A percentile compares a stretch with the other conserved stretches of the same genome.
Conservation (phyloP, 768 basidiomycete genomes). For the Jaapia argillacea region DNA sequence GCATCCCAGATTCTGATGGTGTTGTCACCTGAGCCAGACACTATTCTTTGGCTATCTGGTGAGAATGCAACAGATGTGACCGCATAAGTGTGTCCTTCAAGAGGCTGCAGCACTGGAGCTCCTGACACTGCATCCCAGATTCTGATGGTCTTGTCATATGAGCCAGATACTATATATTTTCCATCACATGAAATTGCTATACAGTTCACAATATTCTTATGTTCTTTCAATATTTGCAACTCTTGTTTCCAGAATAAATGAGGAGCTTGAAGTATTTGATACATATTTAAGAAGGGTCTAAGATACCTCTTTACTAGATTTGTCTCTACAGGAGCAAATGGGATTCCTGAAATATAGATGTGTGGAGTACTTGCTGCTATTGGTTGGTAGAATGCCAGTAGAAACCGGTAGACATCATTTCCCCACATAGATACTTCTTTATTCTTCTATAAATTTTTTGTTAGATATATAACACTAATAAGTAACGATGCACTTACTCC, state of each 20-base stretch:
- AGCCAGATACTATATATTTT: too few species aligned
- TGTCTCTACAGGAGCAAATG: conserved; percentile 7
- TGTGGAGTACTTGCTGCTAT: conserved; percentile 14
- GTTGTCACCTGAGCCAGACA: neutral
- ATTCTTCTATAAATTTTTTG: neutral
- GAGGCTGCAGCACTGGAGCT: too few species aligned
- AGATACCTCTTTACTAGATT: neutral
- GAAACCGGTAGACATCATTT: conserved; percentile 8
- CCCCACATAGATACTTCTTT: neutral
- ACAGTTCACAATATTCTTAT: neutral
- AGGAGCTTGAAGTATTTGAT: neutral
- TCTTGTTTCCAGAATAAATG: neutral
- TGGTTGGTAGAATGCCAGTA: conserved; percentile 6
- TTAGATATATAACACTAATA: neutral
- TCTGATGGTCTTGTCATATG: too few species aligned
- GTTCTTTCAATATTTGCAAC: neutral
- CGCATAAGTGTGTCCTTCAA: too few species aligned
- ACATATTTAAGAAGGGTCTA: neutral
- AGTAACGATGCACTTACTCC: neutral
- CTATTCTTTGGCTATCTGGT: too few species aligned
- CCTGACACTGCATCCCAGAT: too few species aligned
- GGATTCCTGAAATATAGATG: conserved; percentile 17
- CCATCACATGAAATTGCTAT: conserved; percentile 3
- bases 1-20: conserved; percentile 2
- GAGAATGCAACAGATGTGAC: too few species aligned